Evolutionary conservation across 2,329 filamentous ascomycete species (phyloP).

Genomic region (Parastagonospora avenae): DNA sequence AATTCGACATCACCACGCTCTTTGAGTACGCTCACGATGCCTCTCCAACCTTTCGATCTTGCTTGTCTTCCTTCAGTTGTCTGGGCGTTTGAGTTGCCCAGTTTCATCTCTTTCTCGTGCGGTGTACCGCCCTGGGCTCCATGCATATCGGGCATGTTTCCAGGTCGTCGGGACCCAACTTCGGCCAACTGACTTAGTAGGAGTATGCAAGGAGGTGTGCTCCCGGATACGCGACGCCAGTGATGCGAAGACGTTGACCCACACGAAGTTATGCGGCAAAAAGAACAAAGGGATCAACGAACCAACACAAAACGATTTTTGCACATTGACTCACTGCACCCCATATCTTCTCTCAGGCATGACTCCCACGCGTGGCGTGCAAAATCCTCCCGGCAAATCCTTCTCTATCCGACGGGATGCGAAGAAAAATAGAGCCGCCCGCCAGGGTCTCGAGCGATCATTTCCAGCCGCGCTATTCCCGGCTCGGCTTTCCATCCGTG

Average conservation of each 20-base stretch:
- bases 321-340: background rate
- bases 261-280: background rate
- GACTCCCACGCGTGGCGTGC: slow-evolving; percentile 3
- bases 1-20: slow-evolving; percentile 38
- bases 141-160: background rate
- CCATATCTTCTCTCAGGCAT: background rate
- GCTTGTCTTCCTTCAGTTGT: slow-evolving; percentile 12
- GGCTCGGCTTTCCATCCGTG: background rate
- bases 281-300: background rate
- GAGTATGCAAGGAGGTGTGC: no score
- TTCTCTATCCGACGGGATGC: slow-evolving; percentile 1
- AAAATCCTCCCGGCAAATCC: background rate
- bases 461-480: background rate
- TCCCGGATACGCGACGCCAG: no score
- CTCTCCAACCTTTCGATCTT: slow-evolving; percentile 17
- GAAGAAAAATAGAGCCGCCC: background rate
- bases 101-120: background rate
- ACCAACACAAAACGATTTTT: background rate
- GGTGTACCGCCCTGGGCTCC: background rate
- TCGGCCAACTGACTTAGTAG: no score
- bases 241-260: background rate
- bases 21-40: slow-evolving; percentile 24
- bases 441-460: slow-evolving; percentile 7
- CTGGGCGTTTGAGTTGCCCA: background rate
- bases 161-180: no score